These are phyloP conservation scores for Candida gigantensis DNA, from an alignment of 1,139 yeast genomes.

Conservation along the genomic window DNA sequence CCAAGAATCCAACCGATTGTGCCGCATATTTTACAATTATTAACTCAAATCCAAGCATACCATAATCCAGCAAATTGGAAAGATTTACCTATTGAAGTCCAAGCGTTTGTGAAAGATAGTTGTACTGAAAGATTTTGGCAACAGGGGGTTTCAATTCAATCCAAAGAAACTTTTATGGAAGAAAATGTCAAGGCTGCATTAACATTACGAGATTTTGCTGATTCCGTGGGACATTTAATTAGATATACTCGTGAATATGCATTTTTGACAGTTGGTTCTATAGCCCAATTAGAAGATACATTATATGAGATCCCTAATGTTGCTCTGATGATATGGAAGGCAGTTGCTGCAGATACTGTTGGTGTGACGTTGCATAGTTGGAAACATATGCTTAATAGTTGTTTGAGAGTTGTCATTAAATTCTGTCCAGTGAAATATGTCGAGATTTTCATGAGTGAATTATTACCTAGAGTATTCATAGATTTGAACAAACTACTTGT, in stretches of 20 bases:
- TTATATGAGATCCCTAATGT: slow-evolving; percentile 84
- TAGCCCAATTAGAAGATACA: slow-evolving; percentile 86
- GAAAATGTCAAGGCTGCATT: slow-evolving; percentile 94
- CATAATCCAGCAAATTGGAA: slow-evolving; percentile 93
- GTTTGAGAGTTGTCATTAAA: slow-evolving; percentile 80
- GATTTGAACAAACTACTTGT: slow-evolving; percentile 73
- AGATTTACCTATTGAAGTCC: slow-evolving; percentile 84
- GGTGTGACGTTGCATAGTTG: slow-evolving; percentile 95
- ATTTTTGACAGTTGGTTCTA: slow-evolving; percentile 83
- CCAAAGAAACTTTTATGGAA: slow-evolving; percentile 91
- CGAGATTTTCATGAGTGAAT: slow-evolving; percentile 68
- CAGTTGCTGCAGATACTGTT: slow-evolving; percentile 79
- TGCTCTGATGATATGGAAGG: slow-evolving; percentile 76
- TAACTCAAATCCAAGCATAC: slow-evolving; percentile 90
- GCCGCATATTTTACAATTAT: slow-evolving; percentile 84
- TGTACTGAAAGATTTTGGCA: slow-evolving; percentile 97
- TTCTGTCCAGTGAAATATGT: slow-evolving; percentile 80
- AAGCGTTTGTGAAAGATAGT: slow-evolving; percentile 82
- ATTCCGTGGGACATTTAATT: slow-evolving; percentile 95
- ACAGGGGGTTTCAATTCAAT: slow-evolving; percentile 92
- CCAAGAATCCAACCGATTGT: slow-evolving; percentile 90
- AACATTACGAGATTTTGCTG: slow-evolving; percentile 94
- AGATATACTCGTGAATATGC: slow-evolving; percentile 97
- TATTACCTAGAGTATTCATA: slow-evolving; percentile 72
- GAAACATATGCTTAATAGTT: slow-evolving; percentile 93